Conservation (phyloP, 768 basidiomycete genomes). For the Nevesoporus exiguus region DNA sequence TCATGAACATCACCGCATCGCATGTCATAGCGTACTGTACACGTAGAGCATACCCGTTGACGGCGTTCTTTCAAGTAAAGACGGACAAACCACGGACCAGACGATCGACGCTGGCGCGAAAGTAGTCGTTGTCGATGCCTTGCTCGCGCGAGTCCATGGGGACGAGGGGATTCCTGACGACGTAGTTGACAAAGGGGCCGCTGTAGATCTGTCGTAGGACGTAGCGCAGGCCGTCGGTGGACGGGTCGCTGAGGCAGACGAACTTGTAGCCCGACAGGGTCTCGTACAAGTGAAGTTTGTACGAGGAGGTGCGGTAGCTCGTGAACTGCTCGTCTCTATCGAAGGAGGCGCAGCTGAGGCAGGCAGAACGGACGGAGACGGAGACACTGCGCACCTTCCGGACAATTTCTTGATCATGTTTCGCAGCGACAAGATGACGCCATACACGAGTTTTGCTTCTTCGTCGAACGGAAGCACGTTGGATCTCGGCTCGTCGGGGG, state of each 20-base stretch:
- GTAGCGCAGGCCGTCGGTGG: slow-evolving; percentile 76
- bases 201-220: slow-evolving; percentile 85
- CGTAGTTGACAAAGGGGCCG: slow-evolving; percentile 93
- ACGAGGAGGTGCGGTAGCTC: slow-evolving; percentile 85
- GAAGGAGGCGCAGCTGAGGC: not conserved
- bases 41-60: slow-evolving; percentile 18
- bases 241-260: slow-evolving; percentile 87
- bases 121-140: slow-evolving; percentile 93
- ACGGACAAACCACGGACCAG: slow-evolving; percentile 59
- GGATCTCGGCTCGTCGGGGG: slow-evolving; percentile 27
- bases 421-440: slow-evolving; percentile 84
- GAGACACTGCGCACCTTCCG: slow-evolving; percentile 47
- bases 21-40: slow-evolving; percentile 16
- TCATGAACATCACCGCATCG: slow-evolving; percentile 10
- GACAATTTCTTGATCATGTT: slow-evolving; percentile 97
- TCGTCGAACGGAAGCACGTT: slow-evolving; percentile 88
- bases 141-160: slow-evolving; percentile 77
- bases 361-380: not conserved
- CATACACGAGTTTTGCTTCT: slow-evolving; percentile 96
- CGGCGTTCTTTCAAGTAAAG: slow-evolving; percentile 31
- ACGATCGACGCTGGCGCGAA: slow-evolving; percentile 75
- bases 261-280: slow-evolving; percentile 93
- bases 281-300: slow-evolving; percentile 92
- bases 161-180: slow-evolving; percentile 87
- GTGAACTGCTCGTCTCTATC: slow-evolving; percentile 86